These are phyloP conservation scores for Lactuca saligna DNA, from an alignment of 129 eudicot species.

Conservation along the genomic window DNA sequence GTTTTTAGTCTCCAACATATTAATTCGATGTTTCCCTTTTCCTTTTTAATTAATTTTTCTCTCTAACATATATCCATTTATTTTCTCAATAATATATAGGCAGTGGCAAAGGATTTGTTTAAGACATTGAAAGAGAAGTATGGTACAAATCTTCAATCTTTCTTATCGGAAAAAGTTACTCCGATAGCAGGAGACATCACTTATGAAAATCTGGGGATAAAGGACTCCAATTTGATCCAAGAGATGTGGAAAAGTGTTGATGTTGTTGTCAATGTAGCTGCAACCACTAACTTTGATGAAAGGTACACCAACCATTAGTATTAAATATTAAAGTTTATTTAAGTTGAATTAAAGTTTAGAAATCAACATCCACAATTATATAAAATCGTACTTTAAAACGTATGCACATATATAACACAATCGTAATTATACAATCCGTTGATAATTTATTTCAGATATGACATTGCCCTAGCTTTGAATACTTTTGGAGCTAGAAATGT, in stretches of 20 bases:
- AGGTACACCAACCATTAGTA: slow-evolving; percentile 45
- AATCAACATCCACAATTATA: neutral
- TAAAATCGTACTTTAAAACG: neutral
- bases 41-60: neutral
- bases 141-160: slow-evolving; percentile 52
- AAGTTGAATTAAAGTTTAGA: neutral
- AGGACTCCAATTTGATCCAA: slow-evolving; percentile 32
- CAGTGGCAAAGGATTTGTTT: slow-evolving; percentile 72
- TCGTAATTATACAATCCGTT: neutral
- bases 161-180: slow-evolving; percentile 51
- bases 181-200: slow-evolving; percentile 59
- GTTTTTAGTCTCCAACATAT: no score
- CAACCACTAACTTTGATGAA: slow-evolving; percentile 73
- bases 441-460: slow-evolving; percentile 48
- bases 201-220: slow-evolving; percentile 48
- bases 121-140: slow-evolving; percentile 52
- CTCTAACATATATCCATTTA: neutral
- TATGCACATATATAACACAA: no score
- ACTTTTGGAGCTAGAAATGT: slow-evolving; percentile 71
- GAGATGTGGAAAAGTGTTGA: slow-evolving; percentile 50
- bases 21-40: neutral
- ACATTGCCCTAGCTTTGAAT: slow-evolving; percentile 57
- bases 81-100: slow-evolving; percentile 22
- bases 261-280: slow-evolving; percentile 69
- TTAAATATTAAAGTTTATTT: neutral